These are phyloP conservation scores for Tylopilus cervinicoccineus DNA, from an alignment of 768 basidiomycete species.

Conservation along the genomic window DNA sequence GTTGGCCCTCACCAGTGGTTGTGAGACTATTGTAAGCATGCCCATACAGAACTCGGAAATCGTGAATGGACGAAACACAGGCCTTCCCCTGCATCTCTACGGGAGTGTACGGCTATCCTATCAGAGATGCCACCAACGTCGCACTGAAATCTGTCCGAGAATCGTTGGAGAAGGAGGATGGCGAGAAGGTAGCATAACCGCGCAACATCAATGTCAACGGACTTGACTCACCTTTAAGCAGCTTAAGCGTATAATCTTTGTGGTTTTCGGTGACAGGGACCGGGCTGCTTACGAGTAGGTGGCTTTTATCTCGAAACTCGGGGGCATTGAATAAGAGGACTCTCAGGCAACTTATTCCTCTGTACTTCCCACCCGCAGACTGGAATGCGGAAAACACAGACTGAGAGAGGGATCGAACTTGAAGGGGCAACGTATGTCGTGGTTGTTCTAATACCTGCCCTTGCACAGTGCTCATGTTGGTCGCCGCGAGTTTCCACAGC, in stretches of 20 bases:
- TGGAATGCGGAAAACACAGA: neutral
- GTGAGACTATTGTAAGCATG: constrained; percentile 56
- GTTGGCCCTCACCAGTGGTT: constrained; percentile 53
- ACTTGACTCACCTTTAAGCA: constrained; percentile 19
- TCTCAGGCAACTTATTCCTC: constrained; percentile 48
- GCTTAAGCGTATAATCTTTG: constrained; percentile 74
- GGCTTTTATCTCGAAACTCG: neutral
- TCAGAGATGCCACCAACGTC: constrained; percentile 65
- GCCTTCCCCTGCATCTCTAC: constrained; percentile 82
- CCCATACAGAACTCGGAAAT: neutral
- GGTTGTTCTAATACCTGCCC: no score
- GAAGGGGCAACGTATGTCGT: no score
- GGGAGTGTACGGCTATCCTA: constrained; percentile 75
- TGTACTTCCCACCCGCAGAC: constrained; percentile 51
- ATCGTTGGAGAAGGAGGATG: constrained; percentile 52
- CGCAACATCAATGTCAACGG: neutral
- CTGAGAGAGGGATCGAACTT: neutral
- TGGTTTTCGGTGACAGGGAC: constrained; percentile 66
- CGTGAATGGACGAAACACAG: constrained; percentile 32
- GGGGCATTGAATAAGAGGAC: neutral
- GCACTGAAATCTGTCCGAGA: constrained; percentile 57
- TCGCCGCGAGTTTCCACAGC: no score
- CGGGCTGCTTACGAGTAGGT: constrained; percentile 62
- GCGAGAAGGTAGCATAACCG: constrained; percentile 34
- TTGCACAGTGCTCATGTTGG: no score